These are phyloP conservation scores for Plectosphaerella sp. DNA, from an alignment of 2,329 filamentous ascomycete genomes.

Conservation along the genomic window DNA sequence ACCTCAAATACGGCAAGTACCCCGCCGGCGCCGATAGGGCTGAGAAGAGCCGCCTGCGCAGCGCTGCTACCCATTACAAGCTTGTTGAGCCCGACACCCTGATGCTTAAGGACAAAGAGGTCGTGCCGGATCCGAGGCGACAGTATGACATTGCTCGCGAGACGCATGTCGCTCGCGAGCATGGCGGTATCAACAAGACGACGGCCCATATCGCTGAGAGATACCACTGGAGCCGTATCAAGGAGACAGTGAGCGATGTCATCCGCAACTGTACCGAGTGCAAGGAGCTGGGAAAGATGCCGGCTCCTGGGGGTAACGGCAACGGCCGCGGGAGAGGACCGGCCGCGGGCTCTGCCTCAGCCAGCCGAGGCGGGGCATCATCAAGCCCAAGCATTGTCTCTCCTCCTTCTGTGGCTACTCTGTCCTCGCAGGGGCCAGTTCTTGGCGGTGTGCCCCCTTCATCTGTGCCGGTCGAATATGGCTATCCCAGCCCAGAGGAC, in stretches of 20 bases:
- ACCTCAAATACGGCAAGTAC: constrained; percentile 91
- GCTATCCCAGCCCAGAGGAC: constrained; percentile 43
- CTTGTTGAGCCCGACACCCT: constrained; percentile 73
- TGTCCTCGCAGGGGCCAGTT: not conserved
- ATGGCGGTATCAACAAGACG: constrained; percentile 97
- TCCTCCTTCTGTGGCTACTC: not conserved
- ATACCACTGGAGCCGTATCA: constrained; percentile 97
- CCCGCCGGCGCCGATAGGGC: constrained; percentile 89
- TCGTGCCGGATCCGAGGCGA: constrained; percentile 81
- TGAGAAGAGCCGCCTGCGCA: constrained; percentile 90
- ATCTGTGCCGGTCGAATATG: not conserved
- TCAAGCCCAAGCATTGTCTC: not conserved
- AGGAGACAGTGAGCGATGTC: constrained; percentile 92
- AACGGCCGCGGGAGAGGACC: constrained; percentile 3
- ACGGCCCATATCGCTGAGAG: constrained; percentile 89
- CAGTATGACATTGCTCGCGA: constrained; percentile 86
- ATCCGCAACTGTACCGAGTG: constrained; percentile 89
- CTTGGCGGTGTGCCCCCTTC: not conserved
- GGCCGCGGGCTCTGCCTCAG: not conserved
- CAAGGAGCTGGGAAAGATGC: constrained; percentile 68
- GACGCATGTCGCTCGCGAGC: constrained; percentile 63
- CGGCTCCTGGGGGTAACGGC: constrained; percentile 13
- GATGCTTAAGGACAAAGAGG: constrained; percentile 97
- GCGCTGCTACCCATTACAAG: constrained; percentile 93
- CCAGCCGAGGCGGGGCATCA: not conserved